phyloP scores from a whole-genome alignment of 352 stramenopile species.

The Globisporangium nunn region DNA sequence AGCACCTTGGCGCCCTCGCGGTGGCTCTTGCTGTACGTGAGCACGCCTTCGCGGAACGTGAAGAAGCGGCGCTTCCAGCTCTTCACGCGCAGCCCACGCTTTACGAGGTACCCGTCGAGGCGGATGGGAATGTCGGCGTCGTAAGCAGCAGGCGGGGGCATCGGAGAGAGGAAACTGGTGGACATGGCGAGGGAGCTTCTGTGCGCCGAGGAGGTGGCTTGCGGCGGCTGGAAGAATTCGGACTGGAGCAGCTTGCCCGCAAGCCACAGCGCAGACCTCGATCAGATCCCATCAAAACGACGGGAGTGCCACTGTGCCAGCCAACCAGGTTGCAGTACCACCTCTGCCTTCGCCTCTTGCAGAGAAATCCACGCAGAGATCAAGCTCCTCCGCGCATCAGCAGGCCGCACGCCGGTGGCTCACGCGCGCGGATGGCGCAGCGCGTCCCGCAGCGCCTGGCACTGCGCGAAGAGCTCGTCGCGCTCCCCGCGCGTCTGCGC shows the following conservation, averaged over 20 bases:
- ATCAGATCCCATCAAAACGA: not conserved
- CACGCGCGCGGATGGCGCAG: conserved; percentile 11
- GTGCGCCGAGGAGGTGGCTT: not conserved
- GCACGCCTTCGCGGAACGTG: conserved; percentile 49
- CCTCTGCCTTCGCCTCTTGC: no score
- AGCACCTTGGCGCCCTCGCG: conserved; percentile 31
- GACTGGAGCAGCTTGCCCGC: not conserved
- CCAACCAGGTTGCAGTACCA: no score
- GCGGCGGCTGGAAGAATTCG: not conserved
- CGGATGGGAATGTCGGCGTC: not conserved
- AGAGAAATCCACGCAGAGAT: no score
- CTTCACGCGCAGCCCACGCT: conserved; percentile 54
- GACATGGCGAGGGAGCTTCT: not conserved
- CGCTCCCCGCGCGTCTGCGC: conserved; percentile 34
- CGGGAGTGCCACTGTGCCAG: no score
- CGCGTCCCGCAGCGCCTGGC: conserved; percentile 45
- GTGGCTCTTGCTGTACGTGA: conserved; percentile 56
- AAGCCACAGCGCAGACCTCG: no score
- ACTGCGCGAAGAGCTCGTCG: conserved; percentile 59
- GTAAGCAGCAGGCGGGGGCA: not conserved
- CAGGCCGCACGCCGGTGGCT: no score
- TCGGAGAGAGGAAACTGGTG: not conserved
- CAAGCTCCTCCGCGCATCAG: no score
- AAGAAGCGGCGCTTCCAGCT: conserved; percentile 69
- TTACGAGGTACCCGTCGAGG: conserved; percentile 46